Evolutionary conservation across 2,329 filamentous ascomycete species (phyloP), one percentile per base, ranked within the genome.

Genomic region (Rutstroemia sp.): DNA sequence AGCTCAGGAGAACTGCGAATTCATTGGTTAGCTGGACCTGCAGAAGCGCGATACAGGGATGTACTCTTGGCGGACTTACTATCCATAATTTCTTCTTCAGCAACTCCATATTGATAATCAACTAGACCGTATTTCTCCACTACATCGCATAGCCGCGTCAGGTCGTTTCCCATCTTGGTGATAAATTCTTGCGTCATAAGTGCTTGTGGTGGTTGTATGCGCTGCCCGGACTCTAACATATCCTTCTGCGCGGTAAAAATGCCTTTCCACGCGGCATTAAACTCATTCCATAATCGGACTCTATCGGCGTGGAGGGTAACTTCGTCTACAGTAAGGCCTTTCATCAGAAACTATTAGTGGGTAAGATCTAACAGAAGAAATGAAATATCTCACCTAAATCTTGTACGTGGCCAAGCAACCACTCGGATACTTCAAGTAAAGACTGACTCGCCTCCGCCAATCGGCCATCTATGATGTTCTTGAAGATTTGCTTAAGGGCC

Each of bases 81-180:
- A 38, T 55, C 38, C 10, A 94, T 82, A 64, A 97, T 96, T 68
- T 89, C 84, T 69, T 97, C 92, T 72, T 97, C 94, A 82, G 90
- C 95, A 25, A 97, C 89, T 8, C 94, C 94, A 75, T 96, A 95
- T 67, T 97, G 88, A 70, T 97, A 99, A 73, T 99, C 94, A 10
- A 99, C 90, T 48, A 99, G 75, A n/a, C 94, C 94, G 68, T 95
- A 86, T 63, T 87, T 86, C 71, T 97, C 92, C 60, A 97, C 81
- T 51, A 82, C 82, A 69, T 97, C 91, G 69, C 92, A 95, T 51
- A 96, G 77, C 51, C 84, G 81, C 56, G 95, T 80, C 30, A 99
- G 73, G 65, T 95, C 87, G 54, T 87, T 86, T 12, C 89, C 90
- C 81, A 97, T 86, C 63, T 84, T 85, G 65, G 88, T 83, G 49